Percentiles rank a stretch among this genome's conserved stretches.
These are phyloP conservation scores for Priceomyces melissophilus DNA, from an alignment of 805 yeast genomes.

Conservation along the genomic window DNA sequence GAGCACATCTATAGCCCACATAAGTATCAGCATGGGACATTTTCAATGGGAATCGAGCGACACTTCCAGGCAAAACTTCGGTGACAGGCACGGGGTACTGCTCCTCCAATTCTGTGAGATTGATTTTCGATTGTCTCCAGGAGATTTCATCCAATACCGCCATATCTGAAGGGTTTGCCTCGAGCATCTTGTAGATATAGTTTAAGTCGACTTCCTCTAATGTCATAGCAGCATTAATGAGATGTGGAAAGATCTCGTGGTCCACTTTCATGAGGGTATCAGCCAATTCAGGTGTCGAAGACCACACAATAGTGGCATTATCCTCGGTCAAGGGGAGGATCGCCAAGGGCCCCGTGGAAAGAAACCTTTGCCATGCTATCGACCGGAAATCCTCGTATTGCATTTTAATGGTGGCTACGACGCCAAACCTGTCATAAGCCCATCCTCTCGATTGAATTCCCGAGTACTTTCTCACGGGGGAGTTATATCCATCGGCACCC, in stretches of 20 bases:
- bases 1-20: slow-evolving; percentile 76
- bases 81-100: slow-evolving; percentile 65
- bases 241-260: slow-evolving; percentile 58
- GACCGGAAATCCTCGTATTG: slow-evolving; percentile 67
- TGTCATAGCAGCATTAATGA: slow-evolving; percentile 86
- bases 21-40: slow-evolving; percentile 90
- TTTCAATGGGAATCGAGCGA: slow-evolving; percentile 87
- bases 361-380: slow-evolving; percentile 90
- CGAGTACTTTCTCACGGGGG: slow-evolving; percentile 84
- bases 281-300: slow-evolving; percentile 74
- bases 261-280: slow-evolving; percentile 55
- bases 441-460: slow-evolving; percentile 87
- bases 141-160: slow-evolving; percentile 62
- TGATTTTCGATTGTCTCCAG: slow-evolving; percentile 57
- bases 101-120: slow-evolving; percentile 49
- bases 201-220: slow-evolving; percentile 73
- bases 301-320: slow-evolving; percentile 92
- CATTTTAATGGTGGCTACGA: slow-evolving; percentile 83
- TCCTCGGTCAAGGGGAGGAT: slow-evolving; percentile 83
- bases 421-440: slow-evolving; percentile 83
- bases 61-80: slow-evolving; percentile 55
- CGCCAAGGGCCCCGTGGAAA: slow-evolving; percentile 91
- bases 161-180: slow-evolving; percentile 38
- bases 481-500: slow-evolving; percentile 95
- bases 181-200: slow-evolving; percentile 51